These are phyloP conservation scores for Carpinus fangiana DNA, from an alignment of 306 rosid species.

Conservation along the genomic window DNA sequence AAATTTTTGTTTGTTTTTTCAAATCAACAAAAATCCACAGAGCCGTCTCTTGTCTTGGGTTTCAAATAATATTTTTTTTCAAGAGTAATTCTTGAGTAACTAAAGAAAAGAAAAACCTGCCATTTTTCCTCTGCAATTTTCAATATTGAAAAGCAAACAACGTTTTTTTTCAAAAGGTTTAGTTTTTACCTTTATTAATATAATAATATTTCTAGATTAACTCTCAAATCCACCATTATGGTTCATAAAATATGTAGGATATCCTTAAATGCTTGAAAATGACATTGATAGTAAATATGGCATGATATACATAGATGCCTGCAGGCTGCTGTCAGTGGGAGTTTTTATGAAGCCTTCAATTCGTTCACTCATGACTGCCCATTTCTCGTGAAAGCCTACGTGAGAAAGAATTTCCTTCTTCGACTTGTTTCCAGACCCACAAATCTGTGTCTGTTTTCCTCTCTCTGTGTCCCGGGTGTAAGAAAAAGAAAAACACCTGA, in stretches of 20 bases:
- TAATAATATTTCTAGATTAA: not conserved
- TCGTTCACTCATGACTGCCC: slow-evolving; percentile 56
- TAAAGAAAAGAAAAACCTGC: not conserved
- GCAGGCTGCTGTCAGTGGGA: slow-evolving; percentile 28
- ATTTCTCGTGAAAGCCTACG: slow-evolving; percentile 66
- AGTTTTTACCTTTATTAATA: not conserved
- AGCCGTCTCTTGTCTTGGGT: slow-evolving; percentile 7
- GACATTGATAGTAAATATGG: slow-evolving; percentile 1
- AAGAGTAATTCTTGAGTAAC: not conserved
- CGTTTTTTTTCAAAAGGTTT: too few species aligned
- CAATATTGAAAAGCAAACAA: not conserved
- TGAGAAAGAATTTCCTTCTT: slow-evolving; percentile 36
- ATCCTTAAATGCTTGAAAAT: slow-evolving; percentile 1
- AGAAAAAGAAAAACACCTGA: slow-evolving; percentile 58
- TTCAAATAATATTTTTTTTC: not conserved
- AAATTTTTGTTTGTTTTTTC: slow-evolving; percentile 36
- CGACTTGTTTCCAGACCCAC: slow-evolving; percentile 30
- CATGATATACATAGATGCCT: slow-evolving; percentile 20
- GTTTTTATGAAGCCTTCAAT: slow-evolving; percentile 46
- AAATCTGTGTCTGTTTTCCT: slow-evolving; percentile 18
- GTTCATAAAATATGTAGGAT: slow-evolving; percentile 19
- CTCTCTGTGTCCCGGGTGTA: not conserved
- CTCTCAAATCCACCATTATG: not conserved
- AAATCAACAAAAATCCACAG: slow-evolving; percentile 28
- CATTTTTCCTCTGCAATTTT: not conserved